Evolutionary conservation across 805 yeast genomes (phyloP).

Genomic region (Candida germanica): DNA sequence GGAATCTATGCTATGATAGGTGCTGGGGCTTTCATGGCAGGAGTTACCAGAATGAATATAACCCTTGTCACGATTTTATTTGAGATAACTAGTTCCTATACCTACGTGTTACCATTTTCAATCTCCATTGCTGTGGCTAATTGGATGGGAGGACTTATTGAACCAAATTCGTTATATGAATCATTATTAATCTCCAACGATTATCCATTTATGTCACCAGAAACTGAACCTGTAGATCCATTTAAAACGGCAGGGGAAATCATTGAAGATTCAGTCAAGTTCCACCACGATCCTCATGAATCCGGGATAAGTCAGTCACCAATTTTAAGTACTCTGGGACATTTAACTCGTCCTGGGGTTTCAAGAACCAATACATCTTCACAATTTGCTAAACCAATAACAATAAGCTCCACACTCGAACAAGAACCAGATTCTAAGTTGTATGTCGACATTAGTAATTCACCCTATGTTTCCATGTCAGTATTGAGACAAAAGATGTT

Average conservation of each 20-base stretch:
- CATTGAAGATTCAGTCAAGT: constrained; percentile 20
- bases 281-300: neutral
- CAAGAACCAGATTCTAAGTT: constrained; percentile 9
- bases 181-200: constrained; percentile 44
- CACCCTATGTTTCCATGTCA: constrained; percentile 31
- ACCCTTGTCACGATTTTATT: constrained; percentile 50
- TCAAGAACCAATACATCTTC: neutral
- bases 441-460: constrained; percentile 35
- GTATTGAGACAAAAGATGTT: constrained; percentile 32
- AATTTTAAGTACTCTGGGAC: neutral
- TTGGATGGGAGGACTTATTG: constrained; percentile 53
- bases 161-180: constrained; percentile 51
- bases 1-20: constrained; percentile 54
- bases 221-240: constrained; percentile 33
- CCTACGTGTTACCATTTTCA: constrained; percentile 55
- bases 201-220: constrained; percentile 52
- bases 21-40: constrained; percentile 60
- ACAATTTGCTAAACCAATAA: constrained; percentile 2
- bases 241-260: constrained; percentile 31
- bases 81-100: constrained; percentile 55
- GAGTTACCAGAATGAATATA: constrained; percentile 53
- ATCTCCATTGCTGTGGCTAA: constrained; percentile 55
- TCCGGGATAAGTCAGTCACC: neutral
- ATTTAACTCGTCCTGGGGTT: neutral
- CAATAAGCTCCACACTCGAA: neutral